A percentile compares a stretch with the other conserved stretches of the same genome.
Conservation (phyloP, 768 basidiomycete genomes). For the Leucocoprinus birnbaumii region DNA sequence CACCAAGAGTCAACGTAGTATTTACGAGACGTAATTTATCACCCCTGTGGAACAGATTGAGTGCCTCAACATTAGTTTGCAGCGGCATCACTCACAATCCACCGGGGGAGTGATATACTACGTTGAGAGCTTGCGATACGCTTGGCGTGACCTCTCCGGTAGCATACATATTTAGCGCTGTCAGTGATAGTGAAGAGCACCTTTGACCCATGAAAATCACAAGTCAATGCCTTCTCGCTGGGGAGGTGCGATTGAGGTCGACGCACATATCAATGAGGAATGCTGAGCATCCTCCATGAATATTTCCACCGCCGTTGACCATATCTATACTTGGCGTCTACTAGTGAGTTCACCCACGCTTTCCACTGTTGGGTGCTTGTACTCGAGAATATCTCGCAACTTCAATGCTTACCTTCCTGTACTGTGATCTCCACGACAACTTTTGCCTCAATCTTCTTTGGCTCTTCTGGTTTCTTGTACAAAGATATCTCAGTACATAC, state of each 20-base stretch:
- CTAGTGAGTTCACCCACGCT: background rate
- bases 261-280: constrained; percentile 51
- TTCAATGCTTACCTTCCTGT: constrained; percentile 31
- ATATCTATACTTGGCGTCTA: constrained; percentile 37
- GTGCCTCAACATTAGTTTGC: background rate
- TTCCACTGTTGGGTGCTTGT: background rate
- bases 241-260: background rate
- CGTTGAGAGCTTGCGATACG: constrained; percentile 51
- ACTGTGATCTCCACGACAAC: constrained; percentile 41
- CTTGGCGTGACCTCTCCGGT: constrained; percentile 21
- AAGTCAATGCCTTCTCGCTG: background rate
- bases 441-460: constrained; percentile 35
- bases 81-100: constrained; percentile 30
- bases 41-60: constrained; percentile 28
- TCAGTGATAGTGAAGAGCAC: constrained; percentile 48
- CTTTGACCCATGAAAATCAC: constrained; percentile 23
- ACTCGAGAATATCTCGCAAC: no score
- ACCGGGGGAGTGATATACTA: constrained; percentile 59
- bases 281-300: constrained; percentile 58
- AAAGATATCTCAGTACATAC: constrained; percentile 37
- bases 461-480: constrained; percentile 37
- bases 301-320: constrained; percentile 42
- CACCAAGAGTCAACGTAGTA: constrained; percentile 48
- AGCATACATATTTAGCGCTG: constrained; percentile 27
- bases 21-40: constrained; percentile 50